Evolutionary conservation across 106 monocot genomes (phyloP).

Genomic region (Hemerocallis citrina): DNA sequence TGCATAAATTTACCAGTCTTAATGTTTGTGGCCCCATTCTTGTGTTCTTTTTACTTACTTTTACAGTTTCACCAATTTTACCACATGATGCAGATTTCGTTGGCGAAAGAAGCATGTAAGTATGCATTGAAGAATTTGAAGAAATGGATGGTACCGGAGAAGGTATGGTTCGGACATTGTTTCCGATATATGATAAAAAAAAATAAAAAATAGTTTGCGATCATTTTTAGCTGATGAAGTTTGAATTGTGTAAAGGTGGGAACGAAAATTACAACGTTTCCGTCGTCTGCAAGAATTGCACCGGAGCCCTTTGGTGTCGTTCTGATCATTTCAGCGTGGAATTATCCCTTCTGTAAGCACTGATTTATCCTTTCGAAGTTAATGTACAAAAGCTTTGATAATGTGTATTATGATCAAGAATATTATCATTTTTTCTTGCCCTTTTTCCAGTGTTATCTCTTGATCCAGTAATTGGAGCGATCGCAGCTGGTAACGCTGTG

Average conservation of each 20-base stretch:
- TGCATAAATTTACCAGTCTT: too few relatives aligned
- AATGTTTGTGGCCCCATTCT: too few relatives aligned
- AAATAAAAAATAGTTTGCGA: background rate
- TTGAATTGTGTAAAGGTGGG: conserved; percentile 39
- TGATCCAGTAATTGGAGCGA: conserved; percentile 59
- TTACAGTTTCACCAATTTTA: too few relatives aligned
- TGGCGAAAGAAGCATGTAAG: conserved; percentile 30
- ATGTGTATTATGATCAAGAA: too few relatives aligned
- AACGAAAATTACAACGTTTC: conserved; percentile 46
- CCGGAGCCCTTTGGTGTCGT: conserved; percentile 85
- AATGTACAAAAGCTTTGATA: too few relatives aligned
- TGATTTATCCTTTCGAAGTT: background rate
- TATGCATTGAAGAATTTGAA: conserved; percentile 51
- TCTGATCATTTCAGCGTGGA: conserved; percentile 92
- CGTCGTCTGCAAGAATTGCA: conserved; percentile 71
- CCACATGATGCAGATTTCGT: conserved; percentile 52
- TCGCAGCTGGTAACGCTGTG: conserved; percentile 58
- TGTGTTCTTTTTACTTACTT: too few relatives aligned
- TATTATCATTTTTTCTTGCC: too few relatives aligned
- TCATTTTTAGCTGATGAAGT: background rate
- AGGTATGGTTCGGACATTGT: conserved; percentile 43
- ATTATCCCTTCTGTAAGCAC: conserved; percentile 79
- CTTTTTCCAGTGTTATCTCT: conserved; percentile 32
- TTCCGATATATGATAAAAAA: too few relatives aligned
- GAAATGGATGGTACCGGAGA: conserved; percentile 76